Conservation (phyloP, 2,329 filamentous ascomycete species). For the Drechslerella dactyloides region DNA sequence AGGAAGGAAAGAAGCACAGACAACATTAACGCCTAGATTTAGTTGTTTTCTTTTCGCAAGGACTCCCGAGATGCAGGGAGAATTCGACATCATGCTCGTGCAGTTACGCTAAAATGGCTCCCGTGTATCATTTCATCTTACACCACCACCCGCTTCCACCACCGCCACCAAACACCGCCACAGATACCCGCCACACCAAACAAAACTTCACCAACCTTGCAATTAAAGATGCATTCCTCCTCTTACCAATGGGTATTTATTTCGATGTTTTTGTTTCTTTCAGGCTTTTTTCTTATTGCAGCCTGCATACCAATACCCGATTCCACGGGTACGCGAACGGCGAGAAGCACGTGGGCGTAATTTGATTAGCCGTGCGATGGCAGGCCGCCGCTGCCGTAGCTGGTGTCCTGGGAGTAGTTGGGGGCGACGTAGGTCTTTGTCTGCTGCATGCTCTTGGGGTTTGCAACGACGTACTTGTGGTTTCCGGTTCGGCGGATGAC, state of each 20-base stretch:
- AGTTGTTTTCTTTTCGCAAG: too few species aligned
- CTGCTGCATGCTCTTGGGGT: conserved; percentile 51
- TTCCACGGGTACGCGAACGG: not conserved
- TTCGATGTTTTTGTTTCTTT: not conserved
- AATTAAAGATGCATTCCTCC: too few species aligned
- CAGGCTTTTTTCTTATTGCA: not conserved
- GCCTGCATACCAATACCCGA: not conserved
- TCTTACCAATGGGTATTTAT: not conserved
- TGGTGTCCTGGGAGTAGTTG: conserved; percentile 45
- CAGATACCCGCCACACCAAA: not conserved
- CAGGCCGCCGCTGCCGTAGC: conserved; percentile 48
- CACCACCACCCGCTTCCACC: conserved; percentile 3
- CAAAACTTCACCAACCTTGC: not conserved
- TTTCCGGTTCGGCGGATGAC: conserved; percentile 38
- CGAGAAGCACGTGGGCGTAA: not conserved
- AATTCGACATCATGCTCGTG: not conserved
- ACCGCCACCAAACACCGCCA: not conserved
- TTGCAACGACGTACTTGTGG: conserved; percentile 50
- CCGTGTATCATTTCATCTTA: conserved; percentile 6
- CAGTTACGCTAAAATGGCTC: not conserved
- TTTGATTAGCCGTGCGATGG: conserved; percentile 47
- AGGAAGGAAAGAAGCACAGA: not conserved
- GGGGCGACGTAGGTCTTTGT: conserved; percentile 40
- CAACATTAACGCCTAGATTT: not conserved
- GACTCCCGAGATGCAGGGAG: not conserved